phyloP scores from a whole-genome alignment of 768 basidiomycete species.

The Psilocybe tampanensis region DNA sequence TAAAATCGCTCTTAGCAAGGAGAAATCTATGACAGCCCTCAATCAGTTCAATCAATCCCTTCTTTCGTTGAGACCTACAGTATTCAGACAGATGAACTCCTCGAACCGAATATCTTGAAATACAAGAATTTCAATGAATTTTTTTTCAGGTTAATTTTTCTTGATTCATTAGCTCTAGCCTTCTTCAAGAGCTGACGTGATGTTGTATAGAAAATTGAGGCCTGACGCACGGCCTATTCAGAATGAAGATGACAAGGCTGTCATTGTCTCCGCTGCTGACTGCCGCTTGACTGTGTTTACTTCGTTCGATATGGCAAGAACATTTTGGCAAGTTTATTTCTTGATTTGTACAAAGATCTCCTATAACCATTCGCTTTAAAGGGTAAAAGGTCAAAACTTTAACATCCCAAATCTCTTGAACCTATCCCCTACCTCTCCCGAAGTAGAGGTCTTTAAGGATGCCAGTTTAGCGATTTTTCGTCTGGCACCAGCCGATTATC shows the following conservation, averaged over 20 bases:
- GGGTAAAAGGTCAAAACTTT: constrained; percentile 75
- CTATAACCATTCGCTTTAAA: constrained; percentile 15
- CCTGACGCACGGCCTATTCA: constrained; percentile 64
- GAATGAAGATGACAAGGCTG: constrained; percentile 48
- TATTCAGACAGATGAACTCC: constrained; percentile 60
- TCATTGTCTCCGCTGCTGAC: constrained; percentile 71
- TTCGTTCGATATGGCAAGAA: constrained; percentile 55
- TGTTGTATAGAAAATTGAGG: constrained; percentile 47
- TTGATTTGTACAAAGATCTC: background rate
- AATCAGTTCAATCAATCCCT: constrained; percentile 52
- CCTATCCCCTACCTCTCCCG: constrained; percentile 42
- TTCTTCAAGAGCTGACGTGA: background rate
- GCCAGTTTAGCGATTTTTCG: constrained; percentile 68
- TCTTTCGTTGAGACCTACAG: constrained; percentile 59
- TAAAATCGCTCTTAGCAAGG: constrained; percentile 44
- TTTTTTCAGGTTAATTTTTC: constrained; percentile 53
- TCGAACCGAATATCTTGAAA: constrained; percentile 58
- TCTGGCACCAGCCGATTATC: constrained; percentile 81
- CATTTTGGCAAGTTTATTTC: constrained; percentile 58
- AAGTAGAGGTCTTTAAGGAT: constrained; percentile 41
- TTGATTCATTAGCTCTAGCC: background rate
- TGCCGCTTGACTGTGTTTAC: constrained; percentile 73
- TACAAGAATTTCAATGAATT: constrained; percentile 81
- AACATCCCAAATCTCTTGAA: constrained; percentile 62
- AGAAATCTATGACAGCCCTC: constrained; percentile 52